Conservation (phyloP, 306 rosid species). For the Boehmeria nivea region DNA sequence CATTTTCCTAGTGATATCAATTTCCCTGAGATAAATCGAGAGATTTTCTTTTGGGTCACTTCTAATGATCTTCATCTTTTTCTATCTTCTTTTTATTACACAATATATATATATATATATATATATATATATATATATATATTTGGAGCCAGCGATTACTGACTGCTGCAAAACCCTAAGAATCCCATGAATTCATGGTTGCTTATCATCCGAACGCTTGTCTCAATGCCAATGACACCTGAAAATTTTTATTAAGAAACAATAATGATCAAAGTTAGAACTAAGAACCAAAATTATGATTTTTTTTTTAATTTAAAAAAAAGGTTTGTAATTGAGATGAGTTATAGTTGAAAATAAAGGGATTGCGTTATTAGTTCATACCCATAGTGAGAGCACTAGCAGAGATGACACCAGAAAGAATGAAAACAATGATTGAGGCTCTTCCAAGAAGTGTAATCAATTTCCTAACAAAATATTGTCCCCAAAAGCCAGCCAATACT, state of each 20-base stretch:
- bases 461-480: slow-evolving; percentile 64
- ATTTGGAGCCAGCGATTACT: slow-evolving; percentile 28
- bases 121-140: not conserved
- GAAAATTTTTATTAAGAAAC: not conserved
- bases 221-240: slow-evolving; percentile 64
- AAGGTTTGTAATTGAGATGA: not conserved
- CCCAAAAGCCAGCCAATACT: slow-evolving; percentile 80
- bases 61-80: too few relatives aligned
- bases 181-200: slow-evolving; percentile 90
- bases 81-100: not conserved
- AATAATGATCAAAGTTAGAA: too few relatives aligned
- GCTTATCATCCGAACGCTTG: slow-evolving; percentile 54
- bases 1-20: not conserved
- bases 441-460: slow-evolving; percentile 44
- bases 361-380: too few relatives aligned
- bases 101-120: not conserved
- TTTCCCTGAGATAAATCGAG: not conserved
- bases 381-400: slow-evolving; percentile 92
- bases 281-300: too few relatives aligned
- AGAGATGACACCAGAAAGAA: slow-evolving; percentile 80
- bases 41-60: not conserved
- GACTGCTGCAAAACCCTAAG: slow-evolving; percentile 56
- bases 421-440: slow-evolving; percentile 74
- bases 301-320: not conserved
- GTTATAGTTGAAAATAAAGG: too few relatives aligned